These are phyloP conservation scores for Emericellopsis terricola DNA, from an alignment of 495 filamentous ascomycete species.

Conservation along the genomic window DNA sequence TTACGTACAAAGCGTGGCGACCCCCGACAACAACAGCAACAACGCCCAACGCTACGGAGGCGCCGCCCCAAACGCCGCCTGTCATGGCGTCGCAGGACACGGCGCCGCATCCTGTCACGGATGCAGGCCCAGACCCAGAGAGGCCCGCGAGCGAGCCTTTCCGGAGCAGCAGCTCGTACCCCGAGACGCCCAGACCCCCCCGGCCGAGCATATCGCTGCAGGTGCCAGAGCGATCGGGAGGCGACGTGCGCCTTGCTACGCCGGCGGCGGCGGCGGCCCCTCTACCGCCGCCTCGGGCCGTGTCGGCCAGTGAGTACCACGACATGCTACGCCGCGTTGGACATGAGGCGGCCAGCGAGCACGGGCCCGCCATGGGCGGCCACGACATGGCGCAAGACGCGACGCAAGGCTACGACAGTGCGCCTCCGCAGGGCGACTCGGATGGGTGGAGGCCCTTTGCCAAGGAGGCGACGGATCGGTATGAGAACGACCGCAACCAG, in stretches of 20 bases:
- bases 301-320: conserved; percentile 58
- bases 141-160: too few species aligned
- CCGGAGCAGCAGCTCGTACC: too few species aligned
- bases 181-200: conserved; percentile 14
- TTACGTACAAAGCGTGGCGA: too few species aligned
- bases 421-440: neutral
- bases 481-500: neutral
- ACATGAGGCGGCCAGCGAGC: too few species aligned
- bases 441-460: neutral
- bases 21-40: conserved; percentile 6
- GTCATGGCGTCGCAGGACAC: too few species aligned
- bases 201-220: conserved; percentile 52
- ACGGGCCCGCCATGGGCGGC: too few species aligned
- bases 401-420: neutral
- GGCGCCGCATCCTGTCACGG: neutral
- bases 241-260: conserved; percentile 60
- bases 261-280: conserved; percentile 21
- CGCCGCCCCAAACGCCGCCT: conserved; percentile 14
- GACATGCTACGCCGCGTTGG: too few species aligned
- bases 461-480: neutral
- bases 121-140: neutral
- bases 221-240: conserved; percentile 58
- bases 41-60: conserved; percentile 12
- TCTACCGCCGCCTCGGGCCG: conserved; percentile 21
- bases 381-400: neutral